phyloP scores from a whole-genome alignment of 1,284 basidiomycete species.

The Phaffia rhodozyma region DNA sequence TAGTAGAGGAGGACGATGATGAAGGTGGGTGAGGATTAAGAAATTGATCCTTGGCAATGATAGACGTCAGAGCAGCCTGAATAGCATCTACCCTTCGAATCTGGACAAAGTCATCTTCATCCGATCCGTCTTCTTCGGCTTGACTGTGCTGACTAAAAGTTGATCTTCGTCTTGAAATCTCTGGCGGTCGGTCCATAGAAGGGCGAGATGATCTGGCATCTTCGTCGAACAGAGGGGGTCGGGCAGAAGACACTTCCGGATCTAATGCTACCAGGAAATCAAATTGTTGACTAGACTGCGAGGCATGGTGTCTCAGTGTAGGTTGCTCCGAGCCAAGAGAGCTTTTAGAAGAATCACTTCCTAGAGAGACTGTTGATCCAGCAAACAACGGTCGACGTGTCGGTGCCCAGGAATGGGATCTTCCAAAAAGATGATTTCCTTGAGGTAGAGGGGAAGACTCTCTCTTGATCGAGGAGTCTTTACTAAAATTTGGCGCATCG shows the following conservation, averaged over 20 bases:
- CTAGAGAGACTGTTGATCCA: neutral
- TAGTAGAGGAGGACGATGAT: neutral
- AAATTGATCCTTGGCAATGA: slow-evolving; percentile 67
- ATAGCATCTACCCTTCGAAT: slow-evolving; percentile 77
- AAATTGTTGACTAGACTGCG: slow-evolving; percentile 8
- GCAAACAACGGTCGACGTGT: no score
- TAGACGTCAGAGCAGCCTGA: slow-evolving; percentile 82
- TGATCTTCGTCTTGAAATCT: neutral
- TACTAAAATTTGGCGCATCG: neutral
- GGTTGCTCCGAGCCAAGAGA: slow-evolving; percentile 6
- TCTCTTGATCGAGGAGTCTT: neutral
- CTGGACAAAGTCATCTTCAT: slow-evolving; percentile 47
- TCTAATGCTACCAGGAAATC: neutral
- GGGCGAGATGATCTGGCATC: neutral
- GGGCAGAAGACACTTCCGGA: slow-evolving; percentile 11
- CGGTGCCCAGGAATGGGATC: no score
- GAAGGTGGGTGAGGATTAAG: slow-evolving; percentile 15
- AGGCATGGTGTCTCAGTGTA: neutral
- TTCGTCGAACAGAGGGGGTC: slow-evolving; percentile 21
- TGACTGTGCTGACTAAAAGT: slow-evolving; percentile 24
- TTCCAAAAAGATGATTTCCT: neutral
- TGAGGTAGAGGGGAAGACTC: neutral
- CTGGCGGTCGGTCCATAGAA: neutral
- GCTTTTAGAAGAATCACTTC: neutral
- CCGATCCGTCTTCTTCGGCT: slow-evolving; percentile 44